phyloP scores from a whole-genome alignment of 2,329 filamentous ascomycete species.

The Phialophora chinensis region DNA sequence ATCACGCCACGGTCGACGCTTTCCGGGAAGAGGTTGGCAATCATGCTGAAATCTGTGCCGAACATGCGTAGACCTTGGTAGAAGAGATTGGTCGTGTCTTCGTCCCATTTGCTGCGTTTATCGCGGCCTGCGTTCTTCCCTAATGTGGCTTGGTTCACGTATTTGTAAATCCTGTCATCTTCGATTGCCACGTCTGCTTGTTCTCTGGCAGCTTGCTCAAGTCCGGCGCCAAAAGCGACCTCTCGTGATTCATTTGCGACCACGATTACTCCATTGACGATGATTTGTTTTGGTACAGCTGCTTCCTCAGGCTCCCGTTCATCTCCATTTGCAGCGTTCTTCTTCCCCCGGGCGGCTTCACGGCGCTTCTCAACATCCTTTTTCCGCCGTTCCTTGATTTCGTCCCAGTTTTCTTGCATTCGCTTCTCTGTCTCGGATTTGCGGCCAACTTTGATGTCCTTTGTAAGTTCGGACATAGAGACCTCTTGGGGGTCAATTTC shows the following conservation, averaged over 20 bases:
- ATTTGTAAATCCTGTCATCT: slow-evolving; percentile 52
- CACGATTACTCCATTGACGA: slow-evolving; percentile 65
- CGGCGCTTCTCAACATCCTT: slow-evolving; percentile 45
- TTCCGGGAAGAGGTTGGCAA: slow-evolving; percentile 67
- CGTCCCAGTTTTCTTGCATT: slow-evolving; percentile 64
- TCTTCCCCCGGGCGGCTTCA: slow-evolving; percentile 38
- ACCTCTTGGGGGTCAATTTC: slow-evolving; percentile 61
- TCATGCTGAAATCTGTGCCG: slow-evolving; percentile 66
- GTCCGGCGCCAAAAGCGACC: slow-evolving; percentile 63
- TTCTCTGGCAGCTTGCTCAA: slow-evolving; percentile 51
- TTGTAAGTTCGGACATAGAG: slow-evolving; percentile 65
- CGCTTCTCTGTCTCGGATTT: slow-evolving; percentile 63
- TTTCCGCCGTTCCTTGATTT: slow-evolving; percentile 54
- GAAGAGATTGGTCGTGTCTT: slow-evolving; percentile 65
- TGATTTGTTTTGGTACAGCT: slow-evolving; percentile 55
- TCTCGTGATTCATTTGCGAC: slow-evolving; percentile 59
- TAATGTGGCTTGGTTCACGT: slow-evolving; percentile 54
- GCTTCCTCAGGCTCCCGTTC: slow-evolving; percentile 15
- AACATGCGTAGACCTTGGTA: slow-evolving; percentile 68
- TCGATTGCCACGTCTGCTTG: slow-evolving; percentile 52
- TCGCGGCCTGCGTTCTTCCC: slow-evolving; percentile 55
- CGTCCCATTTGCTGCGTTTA: slow-evolving; percentile 61
- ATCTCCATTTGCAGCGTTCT: slow-evolving; percentile 28
- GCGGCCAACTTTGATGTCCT: slow-evolving; percentile 60
- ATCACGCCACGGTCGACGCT: slow-evolving; percentile 63